Percentiles rank a stretch among this genome's conserved stretches.
Conservation (phyloP, 805 yeast genomes). For the Sugiyamaella americana region DNA sequence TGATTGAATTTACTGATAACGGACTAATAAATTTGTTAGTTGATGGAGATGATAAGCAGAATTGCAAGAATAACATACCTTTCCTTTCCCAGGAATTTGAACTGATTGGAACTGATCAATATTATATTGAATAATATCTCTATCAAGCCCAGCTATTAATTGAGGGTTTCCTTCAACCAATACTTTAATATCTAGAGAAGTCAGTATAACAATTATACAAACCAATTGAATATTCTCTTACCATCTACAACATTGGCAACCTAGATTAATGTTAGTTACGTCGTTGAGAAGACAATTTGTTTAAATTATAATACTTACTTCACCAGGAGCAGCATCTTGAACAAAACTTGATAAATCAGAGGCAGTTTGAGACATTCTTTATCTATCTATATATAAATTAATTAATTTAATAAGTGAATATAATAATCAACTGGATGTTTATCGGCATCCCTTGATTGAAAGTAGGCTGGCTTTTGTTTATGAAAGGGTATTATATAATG, state of each 20-base stretch:
- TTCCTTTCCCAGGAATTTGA: slow-evolving; percentile 27
- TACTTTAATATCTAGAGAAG: slow-evolving; percentile 37
- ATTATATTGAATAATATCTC: slow-evolving; percentile 39
- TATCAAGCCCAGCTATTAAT: slow-evolving; percentile 27
- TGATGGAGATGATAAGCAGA: slow-evolving; percentile 1
- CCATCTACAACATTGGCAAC: slow-evolving; percentile 33
- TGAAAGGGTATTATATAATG: no score
- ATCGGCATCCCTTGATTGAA: no score
- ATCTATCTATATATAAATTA: no score
- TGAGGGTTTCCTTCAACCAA: slow-evolving; percentile 36
- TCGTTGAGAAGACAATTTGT: no score
- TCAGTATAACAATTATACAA: not conserved
- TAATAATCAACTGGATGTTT: no score
- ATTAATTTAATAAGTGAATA: no score
- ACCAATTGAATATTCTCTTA: slow-evolving; percentile 14
- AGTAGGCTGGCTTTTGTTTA: no score
- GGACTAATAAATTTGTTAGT: slow-evolving; percentile 12
- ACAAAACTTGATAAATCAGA: slow-evolving; percentile 31
- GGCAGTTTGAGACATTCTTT: slow-evolving; percentile 17
- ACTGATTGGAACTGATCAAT: slow-evolving; percentile 35
- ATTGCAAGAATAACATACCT: slow-evolving; percentile 1
- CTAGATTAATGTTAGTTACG: no score
- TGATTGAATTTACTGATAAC: slow-evolving; percentile 47
- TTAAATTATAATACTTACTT: slow-evolving; percentile 35
- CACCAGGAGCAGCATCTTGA: slow-evolving; percentile 54